Percentiles rank a stretch among this genome's conserved stretches.
These are phyloP conservation scores for Yamadazyma diospyri DNA, from an alignment of 1,139 yeast species.

Conservation along the genomic window DNA sequence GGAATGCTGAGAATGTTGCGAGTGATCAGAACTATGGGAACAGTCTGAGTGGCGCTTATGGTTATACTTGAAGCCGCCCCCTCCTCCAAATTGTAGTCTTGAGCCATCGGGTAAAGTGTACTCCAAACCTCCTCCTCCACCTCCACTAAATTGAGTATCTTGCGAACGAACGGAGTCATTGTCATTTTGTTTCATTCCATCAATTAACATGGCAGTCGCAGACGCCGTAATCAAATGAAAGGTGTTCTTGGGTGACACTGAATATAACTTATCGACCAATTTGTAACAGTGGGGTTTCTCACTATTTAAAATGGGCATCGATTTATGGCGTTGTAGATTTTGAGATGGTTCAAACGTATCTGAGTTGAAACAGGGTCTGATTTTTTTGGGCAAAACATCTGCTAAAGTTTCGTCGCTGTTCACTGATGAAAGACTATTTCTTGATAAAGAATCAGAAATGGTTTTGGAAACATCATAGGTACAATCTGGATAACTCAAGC, in stretches of 20 bases:
- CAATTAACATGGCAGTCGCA: constrained; percentile 24
- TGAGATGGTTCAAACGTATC: too few species aligned
- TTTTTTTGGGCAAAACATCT: constrained; percentile 13
- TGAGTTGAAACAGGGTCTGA: constrained; percentile 1
- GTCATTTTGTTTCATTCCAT: constrained; percentile 9
- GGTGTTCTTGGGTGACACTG: constrained; percentile 41
- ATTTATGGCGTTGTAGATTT: background rate
- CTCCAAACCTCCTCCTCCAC: constrained; percentile 25
- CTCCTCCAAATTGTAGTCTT: constrained; percentile 25
- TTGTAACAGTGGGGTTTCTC: constrained; percentile 23
- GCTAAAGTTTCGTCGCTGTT: constrained; percentile 13
- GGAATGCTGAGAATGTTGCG: background rate
- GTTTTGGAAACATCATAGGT: constrained; percentile 10
- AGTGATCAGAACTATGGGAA: background rate
- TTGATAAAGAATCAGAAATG: constrained; percentile 9
- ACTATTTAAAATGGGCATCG: constrained; percentile 2
- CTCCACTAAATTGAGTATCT: constrained; percentile 21
- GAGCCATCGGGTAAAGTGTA: constrained; percentile 23
- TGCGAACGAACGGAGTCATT: constrained; percentile 5
- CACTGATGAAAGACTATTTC: constrained; percentile 5
- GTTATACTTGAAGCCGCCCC: constrained; percentile 25
- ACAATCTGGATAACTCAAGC: constrained; percentile 8
- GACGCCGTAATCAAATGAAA: constrained; percentile 32
- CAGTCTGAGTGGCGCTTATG: constrained; percentile 7
- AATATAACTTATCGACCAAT: constrained; percentile 34